Base-by-base conservation (phyloP, 306 rosid genomes). In the Abrus pulchellus region DNA sequence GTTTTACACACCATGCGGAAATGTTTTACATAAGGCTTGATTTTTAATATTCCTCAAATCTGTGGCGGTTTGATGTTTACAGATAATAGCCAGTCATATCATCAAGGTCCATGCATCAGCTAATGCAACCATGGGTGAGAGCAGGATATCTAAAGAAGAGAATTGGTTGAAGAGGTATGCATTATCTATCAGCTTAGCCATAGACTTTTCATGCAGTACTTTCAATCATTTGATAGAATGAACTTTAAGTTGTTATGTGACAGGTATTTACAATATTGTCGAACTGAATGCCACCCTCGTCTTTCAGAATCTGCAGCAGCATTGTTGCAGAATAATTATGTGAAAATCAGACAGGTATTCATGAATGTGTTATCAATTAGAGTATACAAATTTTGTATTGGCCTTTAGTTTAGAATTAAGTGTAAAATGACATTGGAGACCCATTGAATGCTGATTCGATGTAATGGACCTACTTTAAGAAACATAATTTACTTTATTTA, bases 311-410 rank as follows among this genome's bases (percentile, higher is more conserved):
- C 97, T 81, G 97, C 99, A 5, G 87, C 97, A 30, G 47, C 76
- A 28, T 76, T 83, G 76, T 90, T 95, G 79, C 97, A 89, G 89
- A 88, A 87, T 83, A 82, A 89, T 79, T 95, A 95, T 48, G 98
- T 95, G 55, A 90, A 90, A 86, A 95, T 95, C 87, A 91, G 99
- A 91, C 99, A 95, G 99, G 99, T 95, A 89, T 7, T 64, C 72
- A 34, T 85, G 69, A 80, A 29, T 71, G 43, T 59, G 12, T 59
- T 44, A 48, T 72, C 81, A 33, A 9, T 60, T 82, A 74, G 71
- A 5, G 38, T 72, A 65, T 9, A 75, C 36, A 11, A 78, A 53
- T 53, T 75, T 73, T 76, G 10, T 50, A 0, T 30, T 72, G 61
- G 60, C 72, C 59, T 63, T 45, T 34, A 60, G 77, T 32, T 66